These are phyloP conservation scores for Gaertneriomyces sp. DNA, from an alignment of 192 early-diverging fungal genomes.

Conservation along the genomic window DNA sequence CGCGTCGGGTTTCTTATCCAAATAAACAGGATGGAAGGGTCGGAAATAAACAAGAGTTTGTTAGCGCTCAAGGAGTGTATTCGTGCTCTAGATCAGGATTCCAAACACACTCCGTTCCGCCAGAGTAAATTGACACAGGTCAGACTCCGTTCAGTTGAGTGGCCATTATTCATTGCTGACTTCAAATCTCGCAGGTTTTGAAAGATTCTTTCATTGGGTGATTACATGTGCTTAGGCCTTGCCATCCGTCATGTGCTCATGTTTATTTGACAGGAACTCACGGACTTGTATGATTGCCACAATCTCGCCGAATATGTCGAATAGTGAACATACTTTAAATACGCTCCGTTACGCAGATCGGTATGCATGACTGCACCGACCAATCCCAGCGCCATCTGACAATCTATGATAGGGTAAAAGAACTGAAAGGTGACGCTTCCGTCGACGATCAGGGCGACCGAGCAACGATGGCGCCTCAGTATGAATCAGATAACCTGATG, in stretches of 20 bases:
- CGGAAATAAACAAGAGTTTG: conserved; percentile 99
- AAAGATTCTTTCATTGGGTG: conserved; percentile 97
- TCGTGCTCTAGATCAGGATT: conserved; percentile 90
- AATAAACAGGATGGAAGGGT: conserved; percentile 83
- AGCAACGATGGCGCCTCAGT: background rate
- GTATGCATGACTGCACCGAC: conserved; percentile 23
- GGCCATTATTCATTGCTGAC: too few relatives aligned
- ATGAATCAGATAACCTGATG: background rate
- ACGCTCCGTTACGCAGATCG: conserved; percentile 96
- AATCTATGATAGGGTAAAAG: conserved; percentile 47
- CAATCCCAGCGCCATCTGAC: background rate
- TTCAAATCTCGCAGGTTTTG: conserved; percentile 56
- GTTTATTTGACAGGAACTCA: conserved; percentile 59
- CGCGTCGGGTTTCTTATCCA: conserved; percentile 4
- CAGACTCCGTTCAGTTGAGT: background rate
- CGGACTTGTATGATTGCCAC: conserved; percentile 99
- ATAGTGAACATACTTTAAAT: conserved; percentile 94
- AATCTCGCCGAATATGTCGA: conserved; percentile 90
- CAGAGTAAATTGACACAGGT: conserved; percentile 97
- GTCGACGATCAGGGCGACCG: conserved; percentile 30
- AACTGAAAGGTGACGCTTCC: conserved; percentile 48
- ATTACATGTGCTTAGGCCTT: too few relatives aligned
- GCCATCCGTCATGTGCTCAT: background rate
- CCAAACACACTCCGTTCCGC: conserved; percentile 94
- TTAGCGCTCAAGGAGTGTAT: conserved; percentile 98